phyloP scores from a whole-genome alignment of 306 rosid genomes.

The Quillaja saponaria region DNA sequence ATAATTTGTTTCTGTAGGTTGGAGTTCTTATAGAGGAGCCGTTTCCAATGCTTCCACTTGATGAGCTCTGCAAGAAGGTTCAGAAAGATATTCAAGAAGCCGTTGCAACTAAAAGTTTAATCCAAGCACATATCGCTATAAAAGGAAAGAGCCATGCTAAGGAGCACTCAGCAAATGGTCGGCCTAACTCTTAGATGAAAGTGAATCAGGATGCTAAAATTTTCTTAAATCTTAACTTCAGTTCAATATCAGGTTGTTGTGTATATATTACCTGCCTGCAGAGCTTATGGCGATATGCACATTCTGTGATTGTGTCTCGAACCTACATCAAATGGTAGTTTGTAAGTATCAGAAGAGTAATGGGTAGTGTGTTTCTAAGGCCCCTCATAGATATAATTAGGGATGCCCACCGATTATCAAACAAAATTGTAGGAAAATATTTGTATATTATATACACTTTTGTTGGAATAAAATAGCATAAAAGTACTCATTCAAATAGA shows the following conservation, averaged over 20 bases:
- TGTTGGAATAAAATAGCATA: too few species aligned
- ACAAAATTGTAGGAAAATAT: too few species aligned
- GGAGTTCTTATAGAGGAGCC: constrained; percentile 98
- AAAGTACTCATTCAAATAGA: too few species aligned
- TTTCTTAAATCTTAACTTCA: constrained; percentile 1
- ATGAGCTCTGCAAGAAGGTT: constrained; percentile 63
- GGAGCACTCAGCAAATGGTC: constrained; percentile 70
- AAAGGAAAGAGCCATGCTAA: constrained; percentile 45
- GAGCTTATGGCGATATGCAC: too few species aligned
- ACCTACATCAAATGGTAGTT: too few species aligned
- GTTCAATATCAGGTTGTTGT: background rate
- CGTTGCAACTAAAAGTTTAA: constrained; percentile 40
- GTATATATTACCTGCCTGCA: background rate
- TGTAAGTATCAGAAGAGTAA: too few species aligned
- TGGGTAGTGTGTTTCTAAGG: too few species aligned
- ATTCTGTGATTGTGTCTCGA: too few species aligned
- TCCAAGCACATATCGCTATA: constrained; percentile 48
- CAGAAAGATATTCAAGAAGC: constrained; percentile 66
- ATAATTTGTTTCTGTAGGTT: constrained; percentile 51
- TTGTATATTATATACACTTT: too few species aligned
- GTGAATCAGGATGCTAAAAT: constrained; percentile 12
- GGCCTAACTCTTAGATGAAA: constrained; percentile 51
- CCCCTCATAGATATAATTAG: too few species aligned
- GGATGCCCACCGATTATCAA: too few species aligned
- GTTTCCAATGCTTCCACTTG: constrained; percentile 84